Conservation (phyloP, 108 stramenopile genomes). For the Cyclotella distinguenda region DNA sequence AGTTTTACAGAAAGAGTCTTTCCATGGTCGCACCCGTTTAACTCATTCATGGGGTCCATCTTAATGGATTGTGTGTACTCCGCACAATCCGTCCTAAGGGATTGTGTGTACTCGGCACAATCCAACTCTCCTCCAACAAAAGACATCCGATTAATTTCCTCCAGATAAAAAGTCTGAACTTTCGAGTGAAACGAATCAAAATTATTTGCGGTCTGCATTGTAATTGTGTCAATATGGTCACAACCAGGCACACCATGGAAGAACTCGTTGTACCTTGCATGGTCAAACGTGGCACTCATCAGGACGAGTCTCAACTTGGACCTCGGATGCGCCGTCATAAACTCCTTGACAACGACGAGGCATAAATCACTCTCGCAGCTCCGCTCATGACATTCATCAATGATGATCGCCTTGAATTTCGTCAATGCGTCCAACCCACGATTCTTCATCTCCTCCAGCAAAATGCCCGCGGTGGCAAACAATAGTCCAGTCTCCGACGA, state of each 20-base stretch:
- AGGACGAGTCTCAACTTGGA: constrained; percentile 35
- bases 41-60: constrained; percentile 19
- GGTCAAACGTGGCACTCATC: constrained; percentile 52
- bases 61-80: constrained; percentile 25
- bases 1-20: constrained; percentile 20
- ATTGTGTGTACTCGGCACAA: constrained; percentile 3
- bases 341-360: constrained; percentile 36
- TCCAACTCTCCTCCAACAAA: neutral
- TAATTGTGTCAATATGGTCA: constrained; percentile 46
- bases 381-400: constrained; percentile 59
- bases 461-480: constrained; percentile 48
- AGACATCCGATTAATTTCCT: constrained; percentile 30
- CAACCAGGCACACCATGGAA: constrained; percentile 40
- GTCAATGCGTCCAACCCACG: constrained; percentile 43
- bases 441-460: constrained; percentile 45
- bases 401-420: constrained; percentile 41
- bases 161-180: constrained; percentile 46
- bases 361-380: constrained; percentile 40
- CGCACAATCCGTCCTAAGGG: neutral
- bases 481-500: constrained; percentile 21
- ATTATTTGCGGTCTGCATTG: constrained; percentile 37
- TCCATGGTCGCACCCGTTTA: constrained; percentile 29
- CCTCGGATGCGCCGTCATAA: constrained; percentile 35
- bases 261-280: constrained; percentile 31
- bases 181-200: constrained; percentile 31